A percentile compares a stretch with the other conserved stretches of the same genome.
Conservation (phyloP, 2,329 filamentous ascomycete genomes). For the Eutypella sp. region DNA sequence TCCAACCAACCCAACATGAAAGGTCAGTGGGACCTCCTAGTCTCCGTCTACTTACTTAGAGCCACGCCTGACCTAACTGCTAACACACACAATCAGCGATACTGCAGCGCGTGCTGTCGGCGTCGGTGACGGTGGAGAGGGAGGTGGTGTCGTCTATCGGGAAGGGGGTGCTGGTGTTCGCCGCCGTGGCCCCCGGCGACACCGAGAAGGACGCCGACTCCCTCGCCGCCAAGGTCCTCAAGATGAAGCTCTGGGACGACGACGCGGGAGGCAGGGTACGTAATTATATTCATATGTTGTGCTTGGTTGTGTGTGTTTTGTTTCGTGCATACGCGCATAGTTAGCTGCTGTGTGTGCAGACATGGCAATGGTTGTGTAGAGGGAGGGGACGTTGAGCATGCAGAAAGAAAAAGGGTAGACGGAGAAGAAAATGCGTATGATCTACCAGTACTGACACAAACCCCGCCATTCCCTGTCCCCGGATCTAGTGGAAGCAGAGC, state of each 20-base stretch:
- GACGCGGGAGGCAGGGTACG: slow-evolving; percentile 62
- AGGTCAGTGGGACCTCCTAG: slow-evolving; percentile 23
- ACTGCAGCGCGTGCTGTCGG: slow-evolving; percentile 87
- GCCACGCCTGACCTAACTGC: slow-evolving; percentile 10
- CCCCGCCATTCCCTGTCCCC: too few relatives aligned
- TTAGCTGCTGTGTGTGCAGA: too few relatives aligned
- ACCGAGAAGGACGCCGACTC: slow-evolving; percentile 82
- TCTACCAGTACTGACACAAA: too few relatives aligned
- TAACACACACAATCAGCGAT: slow-evolving; percentile 58
- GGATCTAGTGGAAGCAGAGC: slow-evolving; percentile 77
- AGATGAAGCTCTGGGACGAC: slow-evolving; percentile 89
- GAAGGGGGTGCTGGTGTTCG: slow-evolving; percentile 84
- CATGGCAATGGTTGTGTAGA: too few relatives aligned
- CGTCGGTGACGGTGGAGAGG: slow-evolving; percentile 91
- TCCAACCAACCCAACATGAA: slow-evolving; percentile 25
- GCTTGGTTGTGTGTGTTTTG: too few relatives aligned
- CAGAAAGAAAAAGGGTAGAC: too few relatives aligned
- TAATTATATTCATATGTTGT: too few relatives aligned
- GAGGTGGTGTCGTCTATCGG: slow-evolving; percentile 87
- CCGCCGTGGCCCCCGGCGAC: slow-evolving; percentile 85
- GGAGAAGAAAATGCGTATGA: too few relatives aligned
- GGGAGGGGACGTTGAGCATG: too few relatives aligned
- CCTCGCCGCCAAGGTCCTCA: slow-evolving; percentile 80
- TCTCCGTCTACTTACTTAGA: slow-evolving; percentile 4
- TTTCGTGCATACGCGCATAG: too few relatives aligned